Conservation (phyloP, 768 basidiomycete genomes). For the Tricholoma bakamatsutake region DNA sequence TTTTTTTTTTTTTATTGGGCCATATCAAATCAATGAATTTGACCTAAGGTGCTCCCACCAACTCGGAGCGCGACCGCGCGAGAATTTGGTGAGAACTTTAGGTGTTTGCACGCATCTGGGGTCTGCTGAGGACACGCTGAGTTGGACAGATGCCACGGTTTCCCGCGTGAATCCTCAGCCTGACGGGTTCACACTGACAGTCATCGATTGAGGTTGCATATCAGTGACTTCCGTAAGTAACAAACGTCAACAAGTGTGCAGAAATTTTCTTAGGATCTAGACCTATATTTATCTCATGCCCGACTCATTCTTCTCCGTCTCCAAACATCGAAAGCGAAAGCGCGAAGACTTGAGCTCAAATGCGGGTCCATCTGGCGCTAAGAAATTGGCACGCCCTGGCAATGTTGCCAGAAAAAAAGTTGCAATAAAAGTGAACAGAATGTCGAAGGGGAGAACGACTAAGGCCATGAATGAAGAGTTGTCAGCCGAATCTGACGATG, state of each 20-base stretch:
- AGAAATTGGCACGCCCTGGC: slow-evolving; percentile 18
- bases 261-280: background rate
- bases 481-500: slow-evolving; percentile 55
- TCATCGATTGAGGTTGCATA: too few relatives aligned
- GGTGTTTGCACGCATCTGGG: too few relatives aligned
- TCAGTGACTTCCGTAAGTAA: background rate
- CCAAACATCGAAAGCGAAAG: slow-evolving; percentile 59
- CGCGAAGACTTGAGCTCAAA: slow-evolving; percentile 32
- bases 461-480: slow-evolving; percentile 55
- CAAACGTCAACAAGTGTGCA: background rate
- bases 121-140: too few relatives aligned
- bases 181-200: too few relatives aligned
- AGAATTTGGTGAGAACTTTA: too few relatives aligned
- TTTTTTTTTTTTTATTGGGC: too few relatives aligned
- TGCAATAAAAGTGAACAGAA: slow-evolving; percentile 20
- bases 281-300: slow-evolving; percentile 47
- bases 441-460: slow-evolving; percentile 23
- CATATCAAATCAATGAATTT: too few relatives aligned
- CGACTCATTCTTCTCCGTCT: slow-evolving; percentile 73
- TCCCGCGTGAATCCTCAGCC: too few relatives aligned
- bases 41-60: too few relatives aligned
- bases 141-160: too few relatives aligned
- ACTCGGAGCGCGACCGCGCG: too few relatives aligned
- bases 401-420: slow-evolving; percentile 16
- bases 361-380: slow-evolving; percentile 16